A percentile compares a stretch with the other conserved stretches of the same genome.
Evolutionary conservation across 768 basidiomycete species (phyloP).

Genomic region (Tricholoma terreum): DNA sequence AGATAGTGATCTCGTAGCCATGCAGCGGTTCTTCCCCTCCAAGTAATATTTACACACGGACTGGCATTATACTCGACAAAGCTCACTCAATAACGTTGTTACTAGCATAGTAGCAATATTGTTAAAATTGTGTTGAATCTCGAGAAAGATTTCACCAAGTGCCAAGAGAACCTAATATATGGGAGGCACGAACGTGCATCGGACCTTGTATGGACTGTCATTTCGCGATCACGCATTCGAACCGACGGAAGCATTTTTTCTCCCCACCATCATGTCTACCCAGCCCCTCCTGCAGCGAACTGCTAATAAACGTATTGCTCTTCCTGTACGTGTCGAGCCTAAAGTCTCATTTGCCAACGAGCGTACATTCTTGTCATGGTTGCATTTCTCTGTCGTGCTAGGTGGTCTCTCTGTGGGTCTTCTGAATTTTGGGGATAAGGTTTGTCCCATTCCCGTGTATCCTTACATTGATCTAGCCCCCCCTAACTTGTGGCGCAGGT

Average conservation of each 20-base stretch:
- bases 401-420: conserved; percentile 95
- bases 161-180: background rate
- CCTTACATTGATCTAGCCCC: background rate
- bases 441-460: conserved; percentile 27
- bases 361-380: conserved; percentile 96
- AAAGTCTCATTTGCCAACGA: conserved; percentile 96
- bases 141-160: no score
- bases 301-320: conserved; percentile 91
- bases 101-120: no score
- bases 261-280: conserved; percentile 71
- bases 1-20: no score
- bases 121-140: no score
- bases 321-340: conserved; percentile 91
- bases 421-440: conserved; percentile 97
- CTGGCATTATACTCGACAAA: no score
- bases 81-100: no score
- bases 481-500: conserved; percentile 46
- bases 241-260: conserved; percentile 4
- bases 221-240: background rate
- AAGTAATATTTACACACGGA: no score
- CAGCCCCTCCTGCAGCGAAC: conserved; percentile 97
- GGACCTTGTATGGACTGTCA: background rate
- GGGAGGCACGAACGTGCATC: background rate
- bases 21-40: no score
- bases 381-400: conserved; percentile 96